Base-by-base conservation (phyloP, 2,329 filamentous ascomycete species). In the Ploettnerulaceae sp. region DNA sequence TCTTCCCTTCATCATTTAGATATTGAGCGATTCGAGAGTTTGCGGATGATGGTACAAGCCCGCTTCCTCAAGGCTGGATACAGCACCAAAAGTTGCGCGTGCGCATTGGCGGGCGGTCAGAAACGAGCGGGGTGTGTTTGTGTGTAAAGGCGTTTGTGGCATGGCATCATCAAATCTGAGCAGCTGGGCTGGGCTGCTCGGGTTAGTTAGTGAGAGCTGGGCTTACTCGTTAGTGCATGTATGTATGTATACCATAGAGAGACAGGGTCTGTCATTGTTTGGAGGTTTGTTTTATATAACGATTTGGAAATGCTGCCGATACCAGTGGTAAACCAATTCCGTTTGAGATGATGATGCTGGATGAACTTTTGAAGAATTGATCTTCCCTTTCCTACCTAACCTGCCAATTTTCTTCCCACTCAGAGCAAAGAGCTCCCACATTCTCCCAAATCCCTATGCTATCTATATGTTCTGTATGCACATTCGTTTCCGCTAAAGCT, bases 161-260 rank as follows among this genome's bases (percentile, higher is more conserved):
- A 57, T 57, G 48, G 51, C 52, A 56, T 55, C 24, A 45, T 20
- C 20, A 17, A 2, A 5, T 34, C n/a, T n/a, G n/a, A n/a, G n/a
- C n/a, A n/a, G n/a, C n/a, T 6, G 15, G 34, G 11, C 22, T 20
- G 7, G 34, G 34, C 28, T 43, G 3, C 25, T 24, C 14, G 34
- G 31, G 11, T 31, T 31, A 22, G n/a, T 33, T 6, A n/a, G n/a
- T n/a, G n/a, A 35, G 18, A 35, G 32, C 32, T 18, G 18, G n/a
- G 7, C 7, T 28, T 28, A n/a, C 35, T 36, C 9, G 25, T 22
- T 7, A 18, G 14, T 25, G 18, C 17, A 40, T 42, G 49, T 46
- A 42, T 46, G 46, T 53, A 37, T 58, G 51, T 57, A 57, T 51
- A 56, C 45, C 45, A 44, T 53, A 52, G 52, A 57, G 28, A 20